Base-by-base conservation (phyloP, 148 eudicot species). In the Spergularia bocconei region DNA sequence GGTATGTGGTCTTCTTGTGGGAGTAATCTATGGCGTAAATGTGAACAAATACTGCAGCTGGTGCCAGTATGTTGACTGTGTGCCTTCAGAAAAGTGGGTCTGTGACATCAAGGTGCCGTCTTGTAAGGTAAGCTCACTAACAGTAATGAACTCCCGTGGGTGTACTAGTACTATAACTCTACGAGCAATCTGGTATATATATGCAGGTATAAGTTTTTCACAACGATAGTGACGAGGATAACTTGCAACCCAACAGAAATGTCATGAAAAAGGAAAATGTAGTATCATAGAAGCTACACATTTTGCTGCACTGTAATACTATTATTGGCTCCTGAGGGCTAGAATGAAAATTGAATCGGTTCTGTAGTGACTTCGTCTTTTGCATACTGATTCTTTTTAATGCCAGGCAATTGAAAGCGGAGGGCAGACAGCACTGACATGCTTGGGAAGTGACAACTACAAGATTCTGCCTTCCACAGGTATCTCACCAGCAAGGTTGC, bases 31-130 rank as follows among this genome's bases (percentile, higher is more conserved):
- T 47, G 78, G 82, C 62, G 59, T 86, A 19, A 81, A 93, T 75
- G 73, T 81, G 64, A 83, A 87, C 84, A 84, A 84, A 75, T 77
- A 83, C 54, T 93, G 96, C 85, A 79, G 78, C 50, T 89, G 88
- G 89, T 93, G 93, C 80, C 86, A 39, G 13, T 89, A 85, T 73
- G 69, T 91, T 13, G 96, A 93, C 71, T 93, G 96, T 78, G 78
- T 88, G 64, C 98, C 93, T 79, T 81, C 83, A 41, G 79, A 61
- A 67, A 86, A 75, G 75, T 91, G 98, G 98, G 80, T 81, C 74
- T 93, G 98, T 80, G 85, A 83, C 60, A 79, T 78, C 54, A 83
- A 84, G 68, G 70, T 82, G 51, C 72, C 76, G 66, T 71, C 79
- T 60, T 93, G 98, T 71, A 79, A 91, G 97, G 97, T 91, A 87